Evolutionary conservation across 2,329 filamentous ascomycete species (phyloP).

Genomic region (Nothophoma quercina): DNA sequence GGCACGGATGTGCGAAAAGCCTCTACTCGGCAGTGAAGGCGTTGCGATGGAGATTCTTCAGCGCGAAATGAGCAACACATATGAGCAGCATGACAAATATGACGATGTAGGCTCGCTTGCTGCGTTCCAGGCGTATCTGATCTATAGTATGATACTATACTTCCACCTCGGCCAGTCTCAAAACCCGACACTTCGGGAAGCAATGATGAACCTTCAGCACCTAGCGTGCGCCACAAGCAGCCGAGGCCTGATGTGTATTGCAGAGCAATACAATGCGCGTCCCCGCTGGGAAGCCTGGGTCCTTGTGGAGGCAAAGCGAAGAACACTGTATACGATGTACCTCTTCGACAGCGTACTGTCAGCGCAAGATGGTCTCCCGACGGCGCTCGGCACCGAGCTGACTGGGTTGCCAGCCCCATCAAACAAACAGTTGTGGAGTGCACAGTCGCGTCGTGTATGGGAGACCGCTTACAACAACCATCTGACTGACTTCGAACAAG

Average conservation of each 20-base stretch:
- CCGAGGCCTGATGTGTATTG: background rate
- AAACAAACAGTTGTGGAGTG: background rate
- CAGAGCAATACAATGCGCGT: background rate
- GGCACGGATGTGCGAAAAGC: background rate
- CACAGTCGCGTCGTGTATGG: background rate
- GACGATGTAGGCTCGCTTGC: background rate
- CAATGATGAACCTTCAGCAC: background rate
- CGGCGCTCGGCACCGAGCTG: background rate
- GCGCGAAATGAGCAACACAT: background rate
- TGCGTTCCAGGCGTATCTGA: background rate
- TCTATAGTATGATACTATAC: background rate
- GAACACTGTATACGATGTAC: background rate
- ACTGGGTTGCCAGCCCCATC: background rate
- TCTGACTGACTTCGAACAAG: no score
- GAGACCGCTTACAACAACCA: background rate
- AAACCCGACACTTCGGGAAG: background rate
- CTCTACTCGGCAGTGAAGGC: background rate
- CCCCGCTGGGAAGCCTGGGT: background rate
- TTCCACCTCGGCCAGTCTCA: background rate
- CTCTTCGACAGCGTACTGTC: background rate
- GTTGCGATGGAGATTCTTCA: background rate
- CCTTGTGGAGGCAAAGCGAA: background rate
- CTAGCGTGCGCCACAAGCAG: background rate
- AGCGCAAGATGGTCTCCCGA: background rate
- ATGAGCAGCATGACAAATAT: background rate